These are phyloP conservation scores for Ascochyta pisi DNA, from an alignment of 2,329 filamentous ascomycete species.

Conservation along the genomic window DNA sequence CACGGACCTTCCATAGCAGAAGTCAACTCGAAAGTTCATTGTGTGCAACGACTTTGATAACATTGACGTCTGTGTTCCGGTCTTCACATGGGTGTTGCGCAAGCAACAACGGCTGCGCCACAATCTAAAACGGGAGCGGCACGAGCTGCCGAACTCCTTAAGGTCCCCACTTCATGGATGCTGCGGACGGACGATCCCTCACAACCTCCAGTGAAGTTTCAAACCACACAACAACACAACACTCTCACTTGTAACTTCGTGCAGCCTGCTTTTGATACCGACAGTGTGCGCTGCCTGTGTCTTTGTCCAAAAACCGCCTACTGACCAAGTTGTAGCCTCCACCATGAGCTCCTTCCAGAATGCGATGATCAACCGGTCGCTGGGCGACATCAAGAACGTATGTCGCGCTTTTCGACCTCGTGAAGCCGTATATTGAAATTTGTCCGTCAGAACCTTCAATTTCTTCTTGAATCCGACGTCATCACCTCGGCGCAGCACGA, in stretches of 20 bases:
- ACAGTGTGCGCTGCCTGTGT: not conserved
- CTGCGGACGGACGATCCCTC: slow-evolving; percentile 11
- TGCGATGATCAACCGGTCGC: slow-evolving; percentile 79
- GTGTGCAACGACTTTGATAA: not conserved
- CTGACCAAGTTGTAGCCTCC: slow-evolving; percentile 6
- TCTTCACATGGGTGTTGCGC: not conserved
- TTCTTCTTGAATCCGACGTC: slow-evolving; percentile 80
- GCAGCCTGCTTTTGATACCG: not conserved
- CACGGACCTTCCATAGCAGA: not conserved
- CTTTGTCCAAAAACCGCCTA: no score
- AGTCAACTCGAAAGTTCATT: not conserved
- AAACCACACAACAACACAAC: slow-evolving; percentile 17
- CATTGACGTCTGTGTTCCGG: not conserved
- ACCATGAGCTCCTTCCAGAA: slow-evolving; percentile 54
- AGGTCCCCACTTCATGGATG: slow-evolving; percentile 14
- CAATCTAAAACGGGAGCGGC: slow-evolving; percentile 14
- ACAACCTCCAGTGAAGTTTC: slow-evolving; percentile 8
- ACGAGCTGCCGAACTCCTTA: slow-evolving; percentile 13
- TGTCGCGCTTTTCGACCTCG: slow-evolving; percentile 33
- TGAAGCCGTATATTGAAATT: slow-evolving; percentile 1
- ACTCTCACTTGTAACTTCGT: not conserved
- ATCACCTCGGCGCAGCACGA: slow-evolving; percentile 79
- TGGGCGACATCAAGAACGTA: slow-evolving; percentile 87
- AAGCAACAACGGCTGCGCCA: slow-evolving; percentile 10
- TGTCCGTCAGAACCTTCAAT: slow-evolving; percentile 78